Base-by-base conservation (phyloP, 192 early-diverging fungal species). In the Rhizophagus sp. region DNA sequence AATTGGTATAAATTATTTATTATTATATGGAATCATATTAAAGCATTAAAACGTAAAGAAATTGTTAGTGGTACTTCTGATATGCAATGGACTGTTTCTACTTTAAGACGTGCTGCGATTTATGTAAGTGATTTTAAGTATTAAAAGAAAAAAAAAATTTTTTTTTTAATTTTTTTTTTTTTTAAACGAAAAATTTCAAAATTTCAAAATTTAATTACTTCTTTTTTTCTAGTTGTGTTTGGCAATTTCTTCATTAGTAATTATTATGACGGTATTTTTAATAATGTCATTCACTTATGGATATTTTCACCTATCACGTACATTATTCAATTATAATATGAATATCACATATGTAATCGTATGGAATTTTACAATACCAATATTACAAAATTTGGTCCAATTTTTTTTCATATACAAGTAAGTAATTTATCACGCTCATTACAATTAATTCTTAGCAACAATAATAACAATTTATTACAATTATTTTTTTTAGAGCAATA, bases 61-160 rank as follows among this genome's bases (percentile, higher is more conserved):
- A 36, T 36, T 36, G 8, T 19, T 41, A 41, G 39, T n/a, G 71
- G 39, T 25, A 73, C 12, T 8, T 47, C 71, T 25, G 39, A 73
- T 36, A 73, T 49, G 24, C 24, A 41, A 73, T 73, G 30, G 71
- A 73, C 39, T 11, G 41, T 73, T 41, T 49, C 39, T 13, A 73
- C 47, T 13, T 50, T 73, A 73, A 34, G 33, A 47, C 5, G 71
- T 3, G 71, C 47, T 8, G 71, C 39, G 50, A 50, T 25, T n/a
- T 25, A 73, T 41, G 71, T 73, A 49, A 41, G 71, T 72, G 6
- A 36, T 30, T 30, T 30, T 30, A 30, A 30, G 1, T 30, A 30
- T 30, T 30, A 1, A 30, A 30, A n/a, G n/a, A n/a, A 30, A 0
- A 30, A 30, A 30, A 30, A 30, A 30, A 30, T 30, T 30, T 30